Evolutionary conservation across 2,329 filamentous ascomycete species (phyloP).

Genomic region (Pestalotiopsis sp.): DNA sequence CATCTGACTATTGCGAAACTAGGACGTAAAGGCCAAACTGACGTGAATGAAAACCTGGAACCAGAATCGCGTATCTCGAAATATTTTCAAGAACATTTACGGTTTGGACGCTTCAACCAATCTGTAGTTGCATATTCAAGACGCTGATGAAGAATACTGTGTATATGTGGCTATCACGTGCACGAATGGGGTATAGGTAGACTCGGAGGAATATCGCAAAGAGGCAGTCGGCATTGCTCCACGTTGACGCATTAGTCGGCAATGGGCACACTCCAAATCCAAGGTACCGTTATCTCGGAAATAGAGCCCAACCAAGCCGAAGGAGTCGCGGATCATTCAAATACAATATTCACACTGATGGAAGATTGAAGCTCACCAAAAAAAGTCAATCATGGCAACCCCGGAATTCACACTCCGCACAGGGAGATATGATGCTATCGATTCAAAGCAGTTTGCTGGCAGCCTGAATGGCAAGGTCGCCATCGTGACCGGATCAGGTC

Average conservation of each 20-base stretch:
- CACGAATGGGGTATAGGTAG: background rate
- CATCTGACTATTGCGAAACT: no score
- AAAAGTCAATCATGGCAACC: background rate
- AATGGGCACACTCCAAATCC: no score
- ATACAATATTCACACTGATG: background rate
- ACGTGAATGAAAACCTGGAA: no score
- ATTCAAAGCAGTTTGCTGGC: background rate
- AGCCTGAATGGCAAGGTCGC: background rate
- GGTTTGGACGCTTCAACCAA: no score
- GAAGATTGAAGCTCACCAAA: background rate
- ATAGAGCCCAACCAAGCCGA: no score
- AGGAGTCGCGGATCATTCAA: no score
- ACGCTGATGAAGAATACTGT: background rate
- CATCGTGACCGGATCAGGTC: slow-evolving; percentile 7
- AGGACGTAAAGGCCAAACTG: no score
- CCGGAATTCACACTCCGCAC: slow-evolving; percentile 2
- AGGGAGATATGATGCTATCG: slow-evolving; percentile 2
- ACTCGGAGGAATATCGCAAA: background rate
- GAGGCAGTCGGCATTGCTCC: background rate
- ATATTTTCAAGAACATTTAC: no score
- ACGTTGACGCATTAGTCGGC: background rate
- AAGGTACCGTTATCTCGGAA: no score
- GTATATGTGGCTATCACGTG: background rate
- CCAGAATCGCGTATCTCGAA: no score
- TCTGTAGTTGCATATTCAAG: no score